phyloP scores from a whole-genome alignment of 2,329 filamentous ascomycete genomes.

The Nigrospora sphaerica region DNA sequence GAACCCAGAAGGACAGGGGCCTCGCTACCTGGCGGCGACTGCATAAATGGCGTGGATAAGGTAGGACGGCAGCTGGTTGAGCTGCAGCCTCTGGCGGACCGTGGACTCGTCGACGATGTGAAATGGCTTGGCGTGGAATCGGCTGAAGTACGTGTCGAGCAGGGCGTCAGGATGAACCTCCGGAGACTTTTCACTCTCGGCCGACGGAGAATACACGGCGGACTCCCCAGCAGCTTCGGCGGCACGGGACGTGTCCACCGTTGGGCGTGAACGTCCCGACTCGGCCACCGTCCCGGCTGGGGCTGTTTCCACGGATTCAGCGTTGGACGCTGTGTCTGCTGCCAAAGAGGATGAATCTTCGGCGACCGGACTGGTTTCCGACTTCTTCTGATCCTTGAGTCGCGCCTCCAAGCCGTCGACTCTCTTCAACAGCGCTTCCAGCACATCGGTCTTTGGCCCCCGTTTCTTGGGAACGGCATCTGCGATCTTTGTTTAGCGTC shows the following conservation, averaged over 20 bases:
- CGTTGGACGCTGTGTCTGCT: constrained; percentile 14
- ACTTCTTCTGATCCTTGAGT: constrained; percentile 59
- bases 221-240: constrained; percentile 26
- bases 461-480: constrained; percentile 86
- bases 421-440: constrained; percentile 76
- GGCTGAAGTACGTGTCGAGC: constrained; percentile 71
- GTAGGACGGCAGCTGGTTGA: constrained; percentile 55
- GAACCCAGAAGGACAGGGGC: background rate
- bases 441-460: constrained; percentile 82
- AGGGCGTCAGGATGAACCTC: constrained; percentile 51
- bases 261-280: constrained; percentile 31
- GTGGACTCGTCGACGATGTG: constrained; percentile 73
- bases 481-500: constrained; percentile 22
- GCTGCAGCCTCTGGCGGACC: constrained; percentile 63
- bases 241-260: constrained; percentile 26
- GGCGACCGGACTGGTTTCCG: constrained; percentile 30
- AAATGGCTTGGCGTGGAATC: constrained; percentile 76
- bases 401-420: constrained; percentile 80
- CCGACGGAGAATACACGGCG: constrained; percentile 34
- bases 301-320: constrained; percentile 5
- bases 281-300: constrained; percentile 25
- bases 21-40: constrained; percentile 51
- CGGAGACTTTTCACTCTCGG: constrained; percentile 36
- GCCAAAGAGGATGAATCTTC: constrained; percentile 17
- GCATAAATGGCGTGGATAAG: constrained; percentile 52